These are phyloP conservation scores for Trametes meyenii DNA, from an alignment of 768 basidiomycete genomes.

Conservation along the genomic window DNA sequence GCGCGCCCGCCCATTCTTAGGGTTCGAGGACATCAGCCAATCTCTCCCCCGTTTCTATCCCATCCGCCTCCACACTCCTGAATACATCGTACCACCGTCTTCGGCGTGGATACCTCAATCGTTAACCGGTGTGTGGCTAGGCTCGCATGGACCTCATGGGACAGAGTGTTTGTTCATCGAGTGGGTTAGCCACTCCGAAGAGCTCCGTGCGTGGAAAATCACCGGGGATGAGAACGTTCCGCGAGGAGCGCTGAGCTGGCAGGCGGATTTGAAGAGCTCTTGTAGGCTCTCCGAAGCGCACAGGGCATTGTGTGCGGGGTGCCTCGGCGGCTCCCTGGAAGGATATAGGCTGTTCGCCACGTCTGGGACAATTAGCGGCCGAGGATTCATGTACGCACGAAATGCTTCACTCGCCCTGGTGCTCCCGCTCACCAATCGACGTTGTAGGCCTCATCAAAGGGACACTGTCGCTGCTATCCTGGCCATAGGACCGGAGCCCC, in stretches of 20 bases:
- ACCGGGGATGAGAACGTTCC: constrained; percentile 29
- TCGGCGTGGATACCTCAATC: constrained; percentile 5
- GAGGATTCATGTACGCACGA: constrained; percentile 23
- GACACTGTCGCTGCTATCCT: constrained; percentile 1
- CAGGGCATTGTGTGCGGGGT: neutral
- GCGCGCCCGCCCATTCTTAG: constrained; percentile 14
- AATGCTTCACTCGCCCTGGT: too few relatives aligned
- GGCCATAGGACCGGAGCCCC: constrained; percentile 4
- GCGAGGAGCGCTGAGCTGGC: constrained; percentile 22
- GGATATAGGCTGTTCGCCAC: constrained; percentile 10
- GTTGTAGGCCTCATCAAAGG: constrained; percentile 15
- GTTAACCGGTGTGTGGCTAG: constrained; percentile 24
- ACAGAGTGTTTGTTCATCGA: constrained; percentile 23
- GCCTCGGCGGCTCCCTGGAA: neutral
- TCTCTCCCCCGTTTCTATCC: constrained; percentile 23
- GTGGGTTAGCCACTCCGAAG: neutral
- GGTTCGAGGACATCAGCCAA: constrained; percentile 14
- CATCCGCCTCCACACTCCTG: constrained; percentile 4
- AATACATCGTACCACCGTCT: neutral
- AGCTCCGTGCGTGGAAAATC: constrained; percentile 23
- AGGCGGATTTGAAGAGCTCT: neutral
- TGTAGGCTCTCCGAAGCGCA: neutral
- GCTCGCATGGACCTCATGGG: constrained; percentile 23
- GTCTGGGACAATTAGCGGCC: constrained; percentile 15
- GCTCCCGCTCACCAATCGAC: neutral